Conservation (phyloP, 768 basidiomycete species). For the Mycena belliarum region DNA sequence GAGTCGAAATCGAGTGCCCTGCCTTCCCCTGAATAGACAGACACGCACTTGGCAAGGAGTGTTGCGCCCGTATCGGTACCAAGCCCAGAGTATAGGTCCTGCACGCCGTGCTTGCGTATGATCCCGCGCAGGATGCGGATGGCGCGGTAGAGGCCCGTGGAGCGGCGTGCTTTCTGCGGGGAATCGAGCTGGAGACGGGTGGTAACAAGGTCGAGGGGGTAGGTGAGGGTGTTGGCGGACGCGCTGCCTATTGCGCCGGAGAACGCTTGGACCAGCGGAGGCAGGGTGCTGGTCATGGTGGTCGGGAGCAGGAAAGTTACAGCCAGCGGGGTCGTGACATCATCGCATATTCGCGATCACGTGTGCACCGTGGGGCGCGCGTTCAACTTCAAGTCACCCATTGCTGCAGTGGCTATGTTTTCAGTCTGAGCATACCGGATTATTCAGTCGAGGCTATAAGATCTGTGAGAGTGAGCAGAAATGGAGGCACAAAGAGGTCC, state of each 20-base stretch:
- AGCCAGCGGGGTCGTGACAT: background rate
- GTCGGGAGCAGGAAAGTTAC: background rate
- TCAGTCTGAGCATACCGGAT: too few species aligned
- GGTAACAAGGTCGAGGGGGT: conserved; percentile 60
- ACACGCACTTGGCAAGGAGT: conserved; percentile 50
- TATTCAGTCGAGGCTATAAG: too few species aligned
- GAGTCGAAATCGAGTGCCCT: too few species aligned
- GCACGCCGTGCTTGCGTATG: conserved; percentile 39
- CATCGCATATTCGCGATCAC: conserved; percentile 7
- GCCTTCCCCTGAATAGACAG: background rate
- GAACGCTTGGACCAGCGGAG: conserved; percentile 59
- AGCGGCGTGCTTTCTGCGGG: conserved; percentile 24
- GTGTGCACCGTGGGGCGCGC: background rate
- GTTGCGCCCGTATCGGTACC: conserved; percentile 55
- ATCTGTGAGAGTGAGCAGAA: too few species aligned
- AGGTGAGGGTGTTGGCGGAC: conserved; percentile 51
- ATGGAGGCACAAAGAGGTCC: too few species aligned
- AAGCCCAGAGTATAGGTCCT: conserved; percentile 53
- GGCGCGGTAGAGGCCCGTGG: conserved; percentile 32
- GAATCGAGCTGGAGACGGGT: conserved; percentile 49
- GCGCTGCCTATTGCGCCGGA: conserved; percentile 60
- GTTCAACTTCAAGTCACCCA: too few species aligned
- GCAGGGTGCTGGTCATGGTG: conserved; percentile 58
- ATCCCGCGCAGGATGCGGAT: conserved; percentile 41
- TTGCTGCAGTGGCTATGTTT: too few species aligned